Evolutionary conservation across 768 basidiomycete species (phyloP).

Genomic region (Tricholoma flavovirens): DNA sequence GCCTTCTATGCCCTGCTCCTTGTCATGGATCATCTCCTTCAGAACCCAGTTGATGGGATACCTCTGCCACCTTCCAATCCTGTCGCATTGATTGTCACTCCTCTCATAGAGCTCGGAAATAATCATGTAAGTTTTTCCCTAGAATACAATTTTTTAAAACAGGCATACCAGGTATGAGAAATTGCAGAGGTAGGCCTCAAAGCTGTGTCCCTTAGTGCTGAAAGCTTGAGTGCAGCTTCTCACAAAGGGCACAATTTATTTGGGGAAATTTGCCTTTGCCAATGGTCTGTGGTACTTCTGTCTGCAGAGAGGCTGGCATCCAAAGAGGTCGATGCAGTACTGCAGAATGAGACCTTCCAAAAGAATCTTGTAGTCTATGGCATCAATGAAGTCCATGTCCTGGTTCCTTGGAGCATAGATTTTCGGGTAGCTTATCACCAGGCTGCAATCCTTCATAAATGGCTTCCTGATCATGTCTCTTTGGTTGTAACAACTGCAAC

Average conservation of each 20-base stretch:
- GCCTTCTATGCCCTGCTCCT: not conserved
- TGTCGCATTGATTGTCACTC: constrained; percentile 17
- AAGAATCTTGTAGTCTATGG: constrained; percentile 18
- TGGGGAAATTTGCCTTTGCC: constrained; percentile 13
- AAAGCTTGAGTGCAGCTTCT: constrained; percentile 8
- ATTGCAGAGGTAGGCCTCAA: constrained; percentile 13
- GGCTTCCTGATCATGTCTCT: constrained; percentile 13
- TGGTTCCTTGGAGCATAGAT: constrained; percentile 18
- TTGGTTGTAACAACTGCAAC: constrained; percentile 10
- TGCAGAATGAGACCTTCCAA: constrained; percentile 14
- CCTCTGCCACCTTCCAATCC: constrained; percentile 8
- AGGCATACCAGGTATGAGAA: constrained; percentile 11
- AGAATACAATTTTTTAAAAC: too few relatives aligned
- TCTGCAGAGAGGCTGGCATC: constrained; percentile 16
- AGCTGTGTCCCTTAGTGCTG: constrained; percentile 15
- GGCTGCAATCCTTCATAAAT: constrained; percentile 8
- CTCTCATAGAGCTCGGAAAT: constrained; percentile 20
- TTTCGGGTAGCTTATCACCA: constrained; percentile 18
- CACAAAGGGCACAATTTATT: constrained; percentile 14
- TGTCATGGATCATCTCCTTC: not conserved
- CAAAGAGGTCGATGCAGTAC: constrained; percentile 11
- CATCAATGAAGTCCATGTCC: constrained; percentile 20
- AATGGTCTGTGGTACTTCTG: constrained; percentile 18
- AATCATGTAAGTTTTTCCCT: constrained; percentile 11
- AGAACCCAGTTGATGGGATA: constrained; percentile 4